Evolutionary conservation across 2,329 filamentous ascomycete species (phyloP).

Genomic region (Sarocladiaceae sp.): DNA sequence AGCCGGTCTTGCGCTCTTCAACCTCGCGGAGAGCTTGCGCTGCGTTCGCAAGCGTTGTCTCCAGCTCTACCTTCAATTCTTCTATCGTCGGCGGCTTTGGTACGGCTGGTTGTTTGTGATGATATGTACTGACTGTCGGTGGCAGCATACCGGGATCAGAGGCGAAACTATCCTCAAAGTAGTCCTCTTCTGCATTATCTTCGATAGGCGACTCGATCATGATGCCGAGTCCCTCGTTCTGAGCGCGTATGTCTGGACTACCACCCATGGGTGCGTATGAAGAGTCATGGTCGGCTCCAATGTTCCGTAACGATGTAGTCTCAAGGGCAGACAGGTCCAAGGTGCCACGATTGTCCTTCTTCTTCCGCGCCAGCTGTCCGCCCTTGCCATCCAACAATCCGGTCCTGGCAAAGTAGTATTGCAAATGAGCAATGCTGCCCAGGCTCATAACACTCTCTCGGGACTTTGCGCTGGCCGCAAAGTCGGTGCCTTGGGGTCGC

Average conservation of each 20-base stretch:
- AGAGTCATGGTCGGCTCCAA: constrained; percentile 50
- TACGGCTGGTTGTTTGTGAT: constrained; percentile 74
- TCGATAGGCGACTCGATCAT: constrained; percentile 46
- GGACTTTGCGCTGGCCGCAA: constrained; percentile 83
- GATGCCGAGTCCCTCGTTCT: constrained; percentile 27
- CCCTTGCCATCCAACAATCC: constrained; percentile 92
- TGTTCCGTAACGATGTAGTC: constrained; percentile 24
- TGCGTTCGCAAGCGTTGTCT: constrained; percentile 66
- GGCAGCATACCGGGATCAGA: constrained; percentile 78
- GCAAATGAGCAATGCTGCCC: constrained; percentile 93
- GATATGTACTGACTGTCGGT: constrained; percentile 96
- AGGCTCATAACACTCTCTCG: constrained; percentile 94
- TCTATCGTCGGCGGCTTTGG: constrained; percentile 79
- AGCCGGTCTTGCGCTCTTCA: constrained; percentile 31
- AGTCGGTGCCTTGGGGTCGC: constrained; percentile 80
- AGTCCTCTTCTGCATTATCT: constrained; percentile 37
- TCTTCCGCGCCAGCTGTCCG: constrained; percentile 74
- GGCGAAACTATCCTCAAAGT: constrained; percentile 52
- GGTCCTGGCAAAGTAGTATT: constrained; percentile 97
- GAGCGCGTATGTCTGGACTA: constrained; percentile 50
- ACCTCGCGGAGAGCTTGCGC: constrained; percentile 62
- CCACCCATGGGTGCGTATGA: constrained; percentile 57
- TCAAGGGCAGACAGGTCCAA: constrained; percentile 54
- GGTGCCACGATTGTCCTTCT: constrained; percentile 54
- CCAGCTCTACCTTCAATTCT: constrained; percentile 66